These are phyloP conservation scores for Nevesoporus exiguus DNA, from an alignment of 768 basidiomycete genomes.

Conservation along the genomic window DNA sequence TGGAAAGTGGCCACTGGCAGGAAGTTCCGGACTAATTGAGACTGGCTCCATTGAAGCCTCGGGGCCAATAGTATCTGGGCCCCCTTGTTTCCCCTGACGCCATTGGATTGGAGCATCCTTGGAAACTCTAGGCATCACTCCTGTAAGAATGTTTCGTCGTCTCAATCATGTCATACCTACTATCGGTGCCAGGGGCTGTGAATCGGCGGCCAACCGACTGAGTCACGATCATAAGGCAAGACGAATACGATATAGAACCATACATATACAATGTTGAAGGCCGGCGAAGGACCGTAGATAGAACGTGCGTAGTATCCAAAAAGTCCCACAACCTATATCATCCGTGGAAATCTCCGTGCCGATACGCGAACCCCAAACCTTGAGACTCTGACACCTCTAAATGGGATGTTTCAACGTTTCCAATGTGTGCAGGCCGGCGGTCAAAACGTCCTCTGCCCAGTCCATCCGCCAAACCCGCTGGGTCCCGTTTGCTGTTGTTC, in stretches of 20 bases:
- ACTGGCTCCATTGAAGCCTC: no score
- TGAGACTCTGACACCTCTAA: background rate
- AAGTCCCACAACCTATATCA: background rate
- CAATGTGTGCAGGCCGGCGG: background rate
- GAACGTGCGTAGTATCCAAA: background rate
- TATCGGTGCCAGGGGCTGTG: no score
- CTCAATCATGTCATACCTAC: no score
- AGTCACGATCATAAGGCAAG: background rate
- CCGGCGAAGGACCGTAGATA: background rate
- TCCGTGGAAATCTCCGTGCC: background rate
- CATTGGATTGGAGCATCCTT: no score
- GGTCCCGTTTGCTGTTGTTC: constrained; percentile 21
- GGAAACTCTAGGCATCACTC: no score
- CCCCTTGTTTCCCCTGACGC: no score
- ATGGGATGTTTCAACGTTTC: background rate
- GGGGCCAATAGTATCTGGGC: no score
- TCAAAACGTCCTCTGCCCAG: constrained; percentile 20
- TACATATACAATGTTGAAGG: background rate
- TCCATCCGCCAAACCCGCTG: constrained; percentile 19
- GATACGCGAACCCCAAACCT: background rate
- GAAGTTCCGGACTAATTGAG: background rate
- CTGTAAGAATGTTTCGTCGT: background rate
- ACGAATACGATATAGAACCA: background rate
- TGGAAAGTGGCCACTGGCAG: no score
- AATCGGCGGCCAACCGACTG: no score